Percentiles rank a stretch among this genome's conserved stretches.
These are phyloP conservation scores for Discostella pseudostelligera DNA, from an alignment of 108 stramenopile species.

Conservation along the genomic window DNA sequence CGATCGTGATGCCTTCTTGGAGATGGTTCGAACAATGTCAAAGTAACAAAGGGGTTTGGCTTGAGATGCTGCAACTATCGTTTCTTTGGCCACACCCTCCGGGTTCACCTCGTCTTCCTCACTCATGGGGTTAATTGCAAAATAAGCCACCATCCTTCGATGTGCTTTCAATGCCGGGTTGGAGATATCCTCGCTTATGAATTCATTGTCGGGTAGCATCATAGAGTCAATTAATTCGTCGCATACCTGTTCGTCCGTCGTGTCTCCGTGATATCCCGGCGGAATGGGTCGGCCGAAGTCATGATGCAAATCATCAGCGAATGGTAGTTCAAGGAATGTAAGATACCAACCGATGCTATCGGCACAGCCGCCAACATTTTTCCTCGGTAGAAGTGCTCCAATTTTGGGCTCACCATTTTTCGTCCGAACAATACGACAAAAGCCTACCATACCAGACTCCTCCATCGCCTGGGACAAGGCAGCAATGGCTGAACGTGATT, in stretches of 20 bases:
- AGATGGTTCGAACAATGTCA: conserved; percentile 25
- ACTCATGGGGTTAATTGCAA: conserved; percentile 38
- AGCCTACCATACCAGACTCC: conserved; percentile 54
- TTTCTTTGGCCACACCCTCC: conserved; percentile 23
- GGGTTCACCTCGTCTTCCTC: conserved; percentile 12
- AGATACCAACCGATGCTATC: conserved; percentile 27
- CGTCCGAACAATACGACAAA: conserved; percentile 69
- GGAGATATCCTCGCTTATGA: conserved; percentile 47
- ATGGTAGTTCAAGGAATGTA: conserved; percentile 75
- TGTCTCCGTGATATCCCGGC: conserved; percentile 14
- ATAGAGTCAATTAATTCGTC: conserved; percentile 76
- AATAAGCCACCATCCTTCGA: conserved; percentile 35
- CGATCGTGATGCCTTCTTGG: conserved; percentile 22
- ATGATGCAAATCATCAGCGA: conserved; percentile 65
- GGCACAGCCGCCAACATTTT: not conserved
- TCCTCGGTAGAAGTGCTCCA: conserved; percentile 68
- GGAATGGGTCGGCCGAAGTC: conserved; percentile 21
- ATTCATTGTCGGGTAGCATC: conserved; percentile 63
- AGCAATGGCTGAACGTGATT: conserved; percentile 62
- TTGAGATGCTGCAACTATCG: conserved; percentile 29
- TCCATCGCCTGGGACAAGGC: conserved; percentile 67
- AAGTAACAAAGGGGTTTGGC: conserved; percentile 31
- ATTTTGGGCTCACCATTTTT: conserved; percentile 64
- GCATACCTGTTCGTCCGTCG: conserved; percentile 37
- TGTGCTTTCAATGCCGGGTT: conserved; percentile 48